Evolutionary conservation across 2,329 filamentous ascomycete genomes (phyloP), one percentile per base, ranked within the genome.

Genomic region (Fusarium solani-melongenae): DNA sequence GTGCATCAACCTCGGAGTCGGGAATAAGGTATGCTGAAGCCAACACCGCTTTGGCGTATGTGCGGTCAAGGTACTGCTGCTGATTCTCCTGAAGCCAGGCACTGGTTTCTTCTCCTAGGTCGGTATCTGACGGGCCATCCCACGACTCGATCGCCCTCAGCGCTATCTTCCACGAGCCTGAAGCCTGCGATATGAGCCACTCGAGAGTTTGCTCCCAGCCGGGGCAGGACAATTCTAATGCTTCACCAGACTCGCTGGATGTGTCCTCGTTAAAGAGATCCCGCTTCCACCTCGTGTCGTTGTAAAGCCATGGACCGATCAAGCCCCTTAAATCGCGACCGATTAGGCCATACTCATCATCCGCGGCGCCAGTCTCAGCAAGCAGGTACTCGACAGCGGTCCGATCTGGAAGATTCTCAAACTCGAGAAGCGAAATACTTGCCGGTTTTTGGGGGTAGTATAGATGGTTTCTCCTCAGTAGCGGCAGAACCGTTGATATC

Each of bases 291-390:
- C 91, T 88, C 22, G 82, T 86, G 59, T 90, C 86, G 53, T 90
- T 90, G 76, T 92, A 91, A 57, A 95, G 84, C 93, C 93, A 96
- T 3, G 93, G 93, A 0, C 91, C 91, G 58, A 95, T 83, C 39
- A 95, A 79, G 0, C 91, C 89, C 70, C 89, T 89, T 64, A 95
- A 78, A 78, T 95, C 92, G 65, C 92, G 88, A 1, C 89, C 90
- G 56, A 92, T 79, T 39, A 85, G 79, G 1, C 75, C 67, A 20
- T 83, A 69, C 3, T 84, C 82, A 41, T 84, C 82, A 33, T 86
- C 81, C 17, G 77, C 77, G 24, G 76, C 67, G 29, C 85, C 86
- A 2, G 89, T 91, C 62, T 88, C 87, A 9, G 88, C 88, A 6
- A 96, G 83, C 31, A 95, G 84, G 55, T 90, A 82, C 12, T 88